Base-by-base conservation (phyloP, 495 filamentous ascomycete genomes). In the Pyrenula massariospora region DNA sequence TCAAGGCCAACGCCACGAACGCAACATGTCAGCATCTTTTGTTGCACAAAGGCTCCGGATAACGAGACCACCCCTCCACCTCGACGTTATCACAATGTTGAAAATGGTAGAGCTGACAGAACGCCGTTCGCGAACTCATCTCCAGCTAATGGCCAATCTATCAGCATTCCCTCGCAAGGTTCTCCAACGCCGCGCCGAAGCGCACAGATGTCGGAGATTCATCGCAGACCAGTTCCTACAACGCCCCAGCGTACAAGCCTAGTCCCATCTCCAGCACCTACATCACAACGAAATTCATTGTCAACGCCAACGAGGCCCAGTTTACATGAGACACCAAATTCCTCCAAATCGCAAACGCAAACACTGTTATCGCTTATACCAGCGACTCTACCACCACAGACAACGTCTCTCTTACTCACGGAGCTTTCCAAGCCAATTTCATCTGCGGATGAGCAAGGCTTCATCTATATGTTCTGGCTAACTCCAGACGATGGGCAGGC, bases 391-490 rank as follows among this genome's bases (percentile, higher is more conserved):
- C 76, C 79, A 0, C 86, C 85, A 1, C 73, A 82, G 67, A 87
- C 79, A 19, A 84, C 83, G 19, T 84, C 84, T 5, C 63, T 70
- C 21, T 76, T 91, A 24, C 76, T 88, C 48, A 73, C 79, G 25
- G 92, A 96, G 66, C 74, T 97, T 2, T 81, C 83, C 12, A 95
- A 95, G 63, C 89, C 91, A 11, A 78, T 94, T 58, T 88, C 88
- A 2, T 70, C 69, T 3, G 70, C 75, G 48, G 93, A 97, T 62
- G 88, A 94, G 51, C 77, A 88, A 50, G 93, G 93, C 42, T 98
- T 90, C 66, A 97, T 97, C 61, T 98, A 98, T 76, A 93, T 98
- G 62, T 98, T 96, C 78, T 95, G 91, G 90, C 74, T 96, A 2
- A 83, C 78, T 0, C 80, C 80, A 47, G 79, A 78, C 55, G 77